Evolutionary conservation across 2,329 filamentous ascomycete genomes (phyloP), one percentile per base, ranked within the genome.

Genomic region (Lomentospora prolificans): DNA sequence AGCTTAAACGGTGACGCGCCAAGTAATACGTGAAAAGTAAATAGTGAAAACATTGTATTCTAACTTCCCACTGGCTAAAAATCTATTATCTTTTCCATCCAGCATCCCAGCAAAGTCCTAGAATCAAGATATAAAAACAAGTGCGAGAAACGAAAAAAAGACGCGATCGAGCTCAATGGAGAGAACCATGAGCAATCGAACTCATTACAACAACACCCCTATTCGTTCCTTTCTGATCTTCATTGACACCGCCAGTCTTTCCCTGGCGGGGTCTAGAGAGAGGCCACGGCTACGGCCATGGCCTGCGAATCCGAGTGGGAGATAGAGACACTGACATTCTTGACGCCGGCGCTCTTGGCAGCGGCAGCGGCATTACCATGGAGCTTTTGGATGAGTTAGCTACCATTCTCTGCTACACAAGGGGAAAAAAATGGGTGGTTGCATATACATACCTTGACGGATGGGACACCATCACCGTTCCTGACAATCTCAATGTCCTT

Each of bases 221-320:
- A 14, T 19, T 39, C n/a, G 7, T 9, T n/a, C 31, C 31, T 41
- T 28, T 19, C 5, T n/a, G 17, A n/a, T 33, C 27, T 41, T 24
- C 24, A 12, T 27, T 12, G 30, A n/a, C 50, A 30, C 7, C 27
- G 25, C 46, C 8, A 19, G 22, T 17, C 50, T 51, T 51, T 51
- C 14, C 12, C 24, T 39, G n/a, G n/a, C 50, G 44, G 36, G 36
- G 25, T 27, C 69, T 81, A 90, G 66, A 94, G 87, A 56, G 83
- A 86, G 56, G 90, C 86, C 58, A 95, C 87, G 2, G 95, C 94
- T 65, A 99, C 89, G 50, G 94, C 92, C 65, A 97, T 91, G 59
- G 94, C 91, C 73, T 99, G 94, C 58, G 80, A 85, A 64, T 97
- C 92, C 39, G 88, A 94, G 73, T 99, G 95, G 64, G 92, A 96